Conservation (phyloP, 2,329 filamentous ascomycete species). For the Ceratocystis ficicola region DNA sequence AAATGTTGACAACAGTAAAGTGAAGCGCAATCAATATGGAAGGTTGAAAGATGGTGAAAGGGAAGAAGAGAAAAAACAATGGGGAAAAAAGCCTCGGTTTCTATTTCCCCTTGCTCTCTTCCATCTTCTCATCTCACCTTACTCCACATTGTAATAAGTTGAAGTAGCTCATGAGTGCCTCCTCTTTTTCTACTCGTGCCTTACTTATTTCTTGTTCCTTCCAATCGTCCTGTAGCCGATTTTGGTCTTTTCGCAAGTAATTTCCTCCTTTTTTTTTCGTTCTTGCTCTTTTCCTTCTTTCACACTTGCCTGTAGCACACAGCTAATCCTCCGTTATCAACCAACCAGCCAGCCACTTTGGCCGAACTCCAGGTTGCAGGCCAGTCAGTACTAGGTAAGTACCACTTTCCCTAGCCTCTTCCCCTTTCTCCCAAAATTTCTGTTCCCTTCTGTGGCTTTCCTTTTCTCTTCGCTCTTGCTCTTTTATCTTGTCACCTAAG, state of each 20-base stretch:
- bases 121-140: background rate
- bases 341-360: background rate
- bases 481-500: slow-evolving; percentile 14
- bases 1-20: too few relatives aligned
- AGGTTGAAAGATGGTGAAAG: background rate
- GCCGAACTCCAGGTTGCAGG: background rate
- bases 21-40: background rate
- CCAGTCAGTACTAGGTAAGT: background rate
- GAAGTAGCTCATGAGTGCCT: background rate
- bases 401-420: background rate
- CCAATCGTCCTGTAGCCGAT: background rate
- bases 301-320: background rate
- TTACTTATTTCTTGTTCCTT: background rate
- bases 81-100: background rate
- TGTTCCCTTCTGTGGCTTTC: background rate
- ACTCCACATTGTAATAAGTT: background rate
- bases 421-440: slow-evolving; percentile 15
- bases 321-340: too few relatives aligned
- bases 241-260: slow-evolving; percentile 6
- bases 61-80: background rate
- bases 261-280: slow-evolving; percentile 16
- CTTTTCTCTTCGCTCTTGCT: background rate
- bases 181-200: background rate
- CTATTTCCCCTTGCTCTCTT: background rate
- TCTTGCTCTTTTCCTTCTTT: background rate